Evolutionary conservation across 1,139 yeast genomes (phyloP).

Genomic region (Nakaseomyces glabratus): DNA sequence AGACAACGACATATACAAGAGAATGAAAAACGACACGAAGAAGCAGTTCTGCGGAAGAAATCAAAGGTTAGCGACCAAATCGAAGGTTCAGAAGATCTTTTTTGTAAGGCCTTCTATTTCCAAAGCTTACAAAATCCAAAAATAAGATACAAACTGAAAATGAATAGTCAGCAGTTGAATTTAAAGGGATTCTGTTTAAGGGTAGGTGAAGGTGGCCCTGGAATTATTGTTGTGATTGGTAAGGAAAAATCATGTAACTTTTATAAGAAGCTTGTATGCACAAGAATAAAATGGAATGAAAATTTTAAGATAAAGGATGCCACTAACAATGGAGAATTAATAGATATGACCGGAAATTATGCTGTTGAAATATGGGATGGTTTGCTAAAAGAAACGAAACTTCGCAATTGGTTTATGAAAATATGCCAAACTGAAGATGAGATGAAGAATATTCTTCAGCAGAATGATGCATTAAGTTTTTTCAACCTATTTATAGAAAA

Average conservation of each 20-base stretch:
- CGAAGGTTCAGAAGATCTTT: too few relatives aligned
- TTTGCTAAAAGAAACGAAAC: slow-evolving; percentile 37
- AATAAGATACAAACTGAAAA: slow-evolving; percentile 64
- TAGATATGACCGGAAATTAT: slow-evolving; percentile 41
- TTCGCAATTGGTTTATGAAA: slow-evolving; percentile 29
- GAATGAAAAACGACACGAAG: slow-evolving; percentile 46
- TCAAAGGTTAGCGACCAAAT: too few relatives aligned
- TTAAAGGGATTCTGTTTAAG: slow-evolving; percentile 51
- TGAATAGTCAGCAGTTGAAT: slow-evolving; percentile 65
- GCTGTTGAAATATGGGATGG: slow-evolving; percentile 73
- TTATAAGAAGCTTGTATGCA: slow-evolving; percentile 52
- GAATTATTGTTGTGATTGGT: slow-evolving; percentile 66
- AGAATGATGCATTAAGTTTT: too few relatives aligned
- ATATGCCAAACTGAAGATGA: slow-evolving; percentile 20
- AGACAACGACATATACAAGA: slow-evolving; percentile 47
- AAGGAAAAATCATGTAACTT: slow-evolving; percentile 50
- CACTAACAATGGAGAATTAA: slow-evolving; percentile 17
- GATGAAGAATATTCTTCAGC: too few relatives aligned
- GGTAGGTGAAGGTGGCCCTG: slow-evolving; percentile 37
- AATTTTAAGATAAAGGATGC: slow-evolving; percentile 29
- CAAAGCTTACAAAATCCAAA: slow-evolving; percentile 50
- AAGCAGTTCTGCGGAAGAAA: slow-evolving; percentile 15
- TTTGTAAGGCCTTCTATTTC: slow-evolving; percentile 55
- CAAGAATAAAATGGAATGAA: slow-evolving; percentile 65
- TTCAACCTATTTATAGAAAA: too few relatives aligned